These are phyloP conservation scores for Farysia itapuensis DNA, from an alignment of 1,284 basidiomycete species.

Conservation along the genomic window DNA sequence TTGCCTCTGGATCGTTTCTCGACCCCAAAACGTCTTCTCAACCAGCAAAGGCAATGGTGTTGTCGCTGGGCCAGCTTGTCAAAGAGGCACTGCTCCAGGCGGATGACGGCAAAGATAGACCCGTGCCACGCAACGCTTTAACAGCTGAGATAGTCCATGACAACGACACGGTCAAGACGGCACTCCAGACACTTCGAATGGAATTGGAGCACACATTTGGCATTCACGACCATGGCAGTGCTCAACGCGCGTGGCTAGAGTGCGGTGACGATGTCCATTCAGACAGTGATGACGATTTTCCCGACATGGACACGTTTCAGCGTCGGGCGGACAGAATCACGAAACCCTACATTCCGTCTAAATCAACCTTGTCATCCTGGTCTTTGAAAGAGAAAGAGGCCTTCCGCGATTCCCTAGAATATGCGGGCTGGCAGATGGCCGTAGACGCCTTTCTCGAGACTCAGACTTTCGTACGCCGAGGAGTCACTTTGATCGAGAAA, in stretches of 20 bases:
- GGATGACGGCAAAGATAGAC: background rate
- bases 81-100: background rate
- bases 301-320: background rate
- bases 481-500: slow-evolving; percentile 15
- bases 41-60: too few species aligned
- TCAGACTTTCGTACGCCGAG: slow-evolving; percentile 16
- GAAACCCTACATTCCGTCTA: background rate
- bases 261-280: too few species aligned
- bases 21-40: too few species aligned
- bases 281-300: too few species aligned
- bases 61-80: too few species aligned
- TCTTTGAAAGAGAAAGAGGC: background rate
- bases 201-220: slow-evolving; percentile 3
- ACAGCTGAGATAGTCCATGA: background rate
- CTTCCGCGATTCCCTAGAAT: slow-evolving; percentile 4
- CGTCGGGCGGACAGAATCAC: background rate
- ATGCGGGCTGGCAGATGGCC: slow-evolving; percentile 6
- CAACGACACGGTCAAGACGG: background rate
- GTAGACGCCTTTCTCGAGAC: slow-evolving; percentile 17
- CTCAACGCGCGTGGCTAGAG: too few species aligned
- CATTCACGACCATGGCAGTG: too few species aligned
- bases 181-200: background rate
- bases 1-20: too few species aligned
- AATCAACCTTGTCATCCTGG: slow-evolving; percentile 6
- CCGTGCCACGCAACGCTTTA: background rate